phyloP scores from a whole-genome alignment of 768 basidiomycete species.

The Myochromella boudieri region DNA sequence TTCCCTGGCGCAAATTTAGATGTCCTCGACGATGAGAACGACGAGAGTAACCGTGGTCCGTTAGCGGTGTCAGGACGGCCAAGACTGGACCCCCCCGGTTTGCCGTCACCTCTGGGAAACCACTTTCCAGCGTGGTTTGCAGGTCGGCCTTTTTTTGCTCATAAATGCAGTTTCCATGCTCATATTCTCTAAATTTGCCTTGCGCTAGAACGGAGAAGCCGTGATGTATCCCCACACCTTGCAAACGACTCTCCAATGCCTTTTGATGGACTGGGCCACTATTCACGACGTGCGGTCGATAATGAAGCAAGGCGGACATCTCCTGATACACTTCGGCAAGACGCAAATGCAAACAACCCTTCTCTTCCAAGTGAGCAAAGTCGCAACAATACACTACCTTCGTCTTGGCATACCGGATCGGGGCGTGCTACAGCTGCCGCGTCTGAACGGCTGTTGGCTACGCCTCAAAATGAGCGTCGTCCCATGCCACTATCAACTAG shows the following conservation, averaged over 20 bases:
- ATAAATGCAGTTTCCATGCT: too few relatives aligned
- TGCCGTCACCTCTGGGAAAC: slow-evolving; percentile 7
- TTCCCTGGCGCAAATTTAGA: background rate
- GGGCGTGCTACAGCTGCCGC: background rate
- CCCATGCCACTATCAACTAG: too few relatives aligned
- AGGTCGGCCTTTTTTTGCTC: background rate
- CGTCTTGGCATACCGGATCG: too few relatives aligned
- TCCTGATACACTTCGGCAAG: background rate
- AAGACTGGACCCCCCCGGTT: slow-evolving; percentile 4
- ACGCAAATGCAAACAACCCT: background rate
- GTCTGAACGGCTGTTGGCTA: background rate
- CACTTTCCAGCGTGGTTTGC: slow-evolving; percentile 5
- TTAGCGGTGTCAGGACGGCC: background rate
- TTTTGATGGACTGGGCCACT: background rate
- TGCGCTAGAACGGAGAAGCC: background rate
- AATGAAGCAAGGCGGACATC: background rate
- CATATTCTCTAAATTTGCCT: background rate
- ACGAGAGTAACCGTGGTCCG: background rate
- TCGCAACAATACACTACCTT: background rate
- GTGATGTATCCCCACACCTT: background rate
- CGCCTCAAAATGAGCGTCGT: background rate
- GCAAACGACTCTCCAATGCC: background rate
- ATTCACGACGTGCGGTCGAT: background rate
- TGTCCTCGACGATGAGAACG: background rate
- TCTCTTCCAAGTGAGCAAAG: background rate